Evolutionary conservation across 2,329 filamentous ascomycete species (phyloP).

Genomic region (Nothopassalora personata): DNA sequence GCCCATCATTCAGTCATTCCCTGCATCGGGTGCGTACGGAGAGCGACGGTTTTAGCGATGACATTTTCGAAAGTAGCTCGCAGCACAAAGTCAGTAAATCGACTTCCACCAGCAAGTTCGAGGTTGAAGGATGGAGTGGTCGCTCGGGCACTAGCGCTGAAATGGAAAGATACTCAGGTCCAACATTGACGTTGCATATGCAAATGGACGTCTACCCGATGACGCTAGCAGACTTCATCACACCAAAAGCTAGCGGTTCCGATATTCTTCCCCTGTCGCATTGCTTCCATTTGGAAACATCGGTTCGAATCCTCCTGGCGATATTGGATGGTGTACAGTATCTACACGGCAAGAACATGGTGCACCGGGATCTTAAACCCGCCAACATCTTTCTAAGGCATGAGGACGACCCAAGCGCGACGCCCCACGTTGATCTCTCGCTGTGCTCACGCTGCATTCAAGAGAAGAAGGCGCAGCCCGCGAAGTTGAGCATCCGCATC

Average conservation of each 20-base stretch:
- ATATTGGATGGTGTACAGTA: constrained; percentile 62
- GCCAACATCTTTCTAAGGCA: constrained; percentile 61
- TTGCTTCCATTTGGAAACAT: constrained; percentile 57
- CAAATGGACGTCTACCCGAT: constrained; percentile 63
- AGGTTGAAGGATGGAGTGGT: background rate
- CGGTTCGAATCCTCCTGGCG: constrained; percentile 52
- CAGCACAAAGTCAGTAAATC: background rate
- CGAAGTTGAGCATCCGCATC: constrained; percentile 48
- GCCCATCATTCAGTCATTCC: background rate
- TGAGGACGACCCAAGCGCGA: constrained; percentile 27
- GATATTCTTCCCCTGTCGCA: constrained; percentile 39
- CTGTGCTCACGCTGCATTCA: constrained; percentile 43
- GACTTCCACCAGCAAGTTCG: background rate
- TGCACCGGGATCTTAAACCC: constrained; percentile 64
- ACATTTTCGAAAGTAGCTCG: constrained; percentile 15
- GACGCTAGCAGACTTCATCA: constrained; percentile 56
- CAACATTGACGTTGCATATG: constrained; percentile 54
- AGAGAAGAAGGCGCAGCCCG: constrained; percentile 12
- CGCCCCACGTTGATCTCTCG: constrained; percentile 41
- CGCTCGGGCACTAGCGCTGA: constrained; percentile 2
- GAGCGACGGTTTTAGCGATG: constrained; percentile 11
- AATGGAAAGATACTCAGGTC: constrained; percentile 11
- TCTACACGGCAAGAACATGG: constrained; percentile 55
- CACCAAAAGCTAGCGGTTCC: constrained; percentile 25
- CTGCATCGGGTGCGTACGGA: constrained; percentile 16